These are phyloP conservation scores for Penicillium sp. DNA, from an alignment of 2,329 filamentous ascomycete species.

Conservation along the genomic window DNA sequence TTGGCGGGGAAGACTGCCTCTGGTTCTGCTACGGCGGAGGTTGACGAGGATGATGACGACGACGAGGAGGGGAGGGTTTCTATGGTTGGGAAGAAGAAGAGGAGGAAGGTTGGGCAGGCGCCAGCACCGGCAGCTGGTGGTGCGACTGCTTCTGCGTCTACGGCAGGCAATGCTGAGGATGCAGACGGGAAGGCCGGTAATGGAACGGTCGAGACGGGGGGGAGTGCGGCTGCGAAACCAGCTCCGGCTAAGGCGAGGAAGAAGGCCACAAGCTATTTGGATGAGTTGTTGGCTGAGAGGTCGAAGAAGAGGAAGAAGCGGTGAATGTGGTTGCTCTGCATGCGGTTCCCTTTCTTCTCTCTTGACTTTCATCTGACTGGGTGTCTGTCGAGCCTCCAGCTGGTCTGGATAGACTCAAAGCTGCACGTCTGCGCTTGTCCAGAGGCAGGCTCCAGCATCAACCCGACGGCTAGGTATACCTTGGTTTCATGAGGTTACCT, in stretches of 20 bases:
- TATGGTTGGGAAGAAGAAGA: constrained; percentile 36
- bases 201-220: constrained; percentile 6
- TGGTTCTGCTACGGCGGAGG: constrained; percentile 7
- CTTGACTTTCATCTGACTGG: neutral
- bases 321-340: constrained; percentile 21
- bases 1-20: constrained; percentile 32
- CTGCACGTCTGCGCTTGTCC: neutral
- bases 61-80: constrained; percentile 48
- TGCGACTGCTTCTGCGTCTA: constrained; percentile 1
- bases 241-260: constrained; percentile 34
- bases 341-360: neutral
- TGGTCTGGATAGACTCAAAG: neutral
- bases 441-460: neutral
- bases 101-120: constrained; percentile 14
- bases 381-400: neutral
- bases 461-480: neutral
- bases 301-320: constrained; percentile 55
- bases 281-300: constrained; percentile 52
- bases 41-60: constrained; percentile 40
- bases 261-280: constrained; percentile 53
- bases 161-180: neutral
- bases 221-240: constrained; percentile 13
- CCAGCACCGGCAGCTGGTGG: neutral
- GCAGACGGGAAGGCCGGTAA: constrained; percentile 6
- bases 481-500: neutral